These are phyloP conservation scores for Phytophthora multivora DNA, from an alignment of 352 stramenopile genomes.

Conservation along the genomic window DNA sequence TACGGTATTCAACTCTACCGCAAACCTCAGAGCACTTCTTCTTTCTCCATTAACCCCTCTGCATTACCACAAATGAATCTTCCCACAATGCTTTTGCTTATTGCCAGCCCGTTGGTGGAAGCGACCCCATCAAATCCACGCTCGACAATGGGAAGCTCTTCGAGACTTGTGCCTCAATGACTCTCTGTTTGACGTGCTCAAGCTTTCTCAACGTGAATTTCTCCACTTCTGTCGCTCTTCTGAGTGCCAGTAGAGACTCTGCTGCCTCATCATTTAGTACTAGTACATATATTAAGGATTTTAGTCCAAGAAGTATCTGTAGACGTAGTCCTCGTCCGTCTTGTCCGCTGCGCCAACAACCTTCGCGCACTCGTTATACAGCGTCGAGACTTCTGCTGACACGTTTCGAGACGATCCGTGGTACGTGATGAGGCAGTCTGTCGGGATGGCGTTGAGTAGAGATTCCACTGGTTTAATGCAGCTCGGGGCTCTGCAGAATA, in stretches of 20 bases:
- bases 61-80: no score
- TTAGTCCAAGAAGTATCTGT: background rate
- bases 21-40: no score
- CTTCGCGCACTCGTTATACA: background rate
- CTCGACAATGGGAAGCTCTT: constrained; percentile 27
- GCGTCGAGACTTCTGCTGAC: background rate
- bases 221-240: constrained; percentile 29
- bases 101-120: constrained; percentile 1
- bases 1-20: no score
- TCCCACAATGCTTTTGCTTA: background rate
- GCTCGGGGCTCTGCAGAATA: background rate
- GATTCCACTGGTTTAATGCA: background rate
- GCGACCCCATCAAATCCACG: no score
- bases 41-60: no score
- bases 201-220: constrained; percentile 26
- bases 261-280: no score
- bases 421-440: background rate
- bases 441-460: background rate
- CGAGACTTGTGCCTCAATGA: constrained; percentile 10
- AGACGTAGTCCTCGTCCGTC: background rate
- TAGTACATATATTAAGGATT: no score
- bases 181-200: constrained; percentile 26
- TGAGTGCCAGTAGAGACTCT: constrained; percentile 21
- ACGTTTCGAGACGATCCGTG: background rate
- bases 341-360: background rate